These are phyloP conservation scores for Aspergillus felis DNA, from an alignment of 2,329 filamentous ascomycete species.

Conservation along the genomic window DNA sequence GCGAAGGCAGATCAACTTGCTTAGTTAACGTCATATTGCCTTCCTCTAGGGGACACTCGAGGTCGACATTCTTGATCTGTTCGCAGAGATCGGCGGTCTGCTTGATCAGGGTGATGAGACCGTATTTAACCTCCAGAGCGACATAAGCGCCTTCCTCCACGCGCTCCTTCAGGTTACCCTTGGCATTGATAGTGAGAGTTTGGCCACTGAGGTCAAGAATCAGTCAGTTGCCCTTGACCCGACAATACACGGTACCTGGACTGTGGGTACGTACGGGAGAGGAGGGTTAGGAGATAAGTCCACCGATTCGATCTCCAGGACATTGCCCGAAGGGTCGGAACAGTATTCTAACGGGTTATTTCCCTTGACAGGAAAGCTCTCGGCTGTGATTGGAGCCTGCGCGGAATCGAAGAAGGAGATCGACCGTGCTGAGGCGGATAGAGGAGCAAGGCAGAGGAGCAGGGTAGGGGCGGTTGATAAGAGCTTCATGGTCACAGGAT, in stretches of 20 bases:
- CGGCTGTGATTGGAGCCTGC: conserved; percentile 49
- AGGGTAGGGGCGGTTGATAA: conserved; percentile 32
- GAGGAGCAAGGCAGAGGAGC: conserved; percentile 43
- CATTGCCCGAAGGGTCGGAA: conserved; percentile 62
- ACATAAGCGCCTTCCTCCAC: conserved; percentile 79
- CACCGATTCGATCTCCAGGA: conserved; percentile 73
- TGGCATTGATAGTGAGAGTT: conserved; percentile 72
- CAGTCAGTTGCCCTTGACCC: conserved; percentile 10
- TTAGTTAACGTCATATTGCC: conserved; percentile 72
- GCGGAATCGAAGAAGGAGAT: conserved; percentile 48
- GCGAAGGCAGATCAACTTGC: conserved; percentile 74
- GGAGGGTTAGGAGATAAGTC: conserved; percentile 85
- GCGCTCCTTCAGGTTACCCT: conserved; percentile 66
- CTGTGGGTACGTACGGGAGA: conserved; percentile 60
- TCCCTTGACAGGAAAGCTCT: conserved; percentile 66
- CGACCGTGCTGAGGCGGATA: conserved; percentile 43
- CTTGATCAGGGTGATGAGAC: conserved; percentile 82
- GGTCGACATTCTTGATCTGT: conserved; percentile 79
- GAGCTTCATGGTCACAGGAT: conserved; percentile 38
- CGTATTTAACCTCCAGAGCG: conserved; percentile 84
- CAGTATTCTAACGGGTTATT: conserved; percentile 84
- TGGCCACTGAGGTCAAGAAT: conserved; percentile 57
- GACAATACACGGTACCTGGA: not conserved
- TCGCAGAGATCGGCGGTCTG: conserved; percentile 83
- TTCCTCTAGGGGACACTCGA: conserved; percentile 82